Evolutionary conservation across 352 stramenopile species (phyloP).

Genomic region (Elongisporangium undulatum): DNA sequence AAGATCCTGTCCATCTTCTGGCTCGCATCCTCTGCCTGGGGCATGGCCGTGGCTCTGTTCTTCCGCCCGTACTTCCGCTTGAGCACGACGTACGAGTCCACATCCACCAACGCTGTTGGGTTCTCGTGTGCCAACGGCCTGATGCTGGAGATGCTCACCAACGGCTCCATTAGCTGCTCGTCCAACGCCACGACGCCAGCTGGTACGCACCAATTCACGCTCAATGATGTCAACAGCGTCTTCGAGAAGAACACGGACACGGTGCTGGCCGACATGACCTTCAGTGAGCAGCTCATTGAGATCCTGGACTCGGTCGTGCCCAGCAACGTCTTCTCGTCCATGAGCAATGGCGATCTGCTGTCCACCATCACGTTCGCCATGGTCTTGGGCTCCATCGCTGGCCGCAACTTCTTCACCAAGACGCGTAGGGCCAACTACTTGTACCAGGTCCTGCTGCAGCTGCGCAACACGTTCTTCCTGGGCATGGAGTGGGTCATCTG

Average conservation of each 20-base stretch:
- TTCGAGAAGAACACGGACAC: constrained; percentile 38
- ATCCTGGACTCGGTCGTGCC: constrained; percentile 55
- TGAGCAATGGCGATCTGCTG: constrained; percentile 46
- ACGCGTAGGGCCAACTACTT: constrained; percentile 52
- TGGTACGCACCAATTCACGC: constrained; percentile 34
- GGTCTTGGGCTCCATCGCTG: constrained; percentile 50
- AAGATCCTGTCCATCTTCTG: constrained; percentile 56
- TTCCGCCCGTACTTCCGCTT: too few species aligned
- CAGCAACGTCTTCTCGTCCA: too few species aligned
- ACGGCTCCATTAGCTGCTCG: constrained; percentile 25
- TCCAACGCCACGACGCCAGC: constrained; percentile 13
- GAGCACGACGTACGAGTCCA: too few species aligned
- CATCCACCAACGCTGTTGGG: too few species aligned
- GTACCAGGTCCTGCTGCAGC: constrained; percentile 62
- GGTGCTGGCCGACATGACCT: constrained; percentile 32
- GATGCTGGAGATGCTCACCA: constrained; percentile 23
- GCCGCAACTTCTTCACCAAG: constrained; percentile 54
- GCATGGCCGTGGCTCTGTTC: too few species aligned
- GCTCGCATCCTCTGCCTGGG: constrained; percentile 37
- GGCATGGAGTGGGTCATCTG: constrained; percentile 62
- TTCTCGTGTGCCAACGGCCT: constrained; percentile 46
- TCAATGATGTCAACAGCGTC: constrained; percentile 45
- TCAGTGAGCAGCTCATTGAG: constrained; percentile 54
- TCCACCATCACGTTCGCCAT: constrained; percentile 70
- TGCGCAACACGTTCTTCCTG: too few species aligned